Evolutionary conservation across 1,139 yeast genomes (phyloP).

Genomic region (Ashbya aceris): DNA sequence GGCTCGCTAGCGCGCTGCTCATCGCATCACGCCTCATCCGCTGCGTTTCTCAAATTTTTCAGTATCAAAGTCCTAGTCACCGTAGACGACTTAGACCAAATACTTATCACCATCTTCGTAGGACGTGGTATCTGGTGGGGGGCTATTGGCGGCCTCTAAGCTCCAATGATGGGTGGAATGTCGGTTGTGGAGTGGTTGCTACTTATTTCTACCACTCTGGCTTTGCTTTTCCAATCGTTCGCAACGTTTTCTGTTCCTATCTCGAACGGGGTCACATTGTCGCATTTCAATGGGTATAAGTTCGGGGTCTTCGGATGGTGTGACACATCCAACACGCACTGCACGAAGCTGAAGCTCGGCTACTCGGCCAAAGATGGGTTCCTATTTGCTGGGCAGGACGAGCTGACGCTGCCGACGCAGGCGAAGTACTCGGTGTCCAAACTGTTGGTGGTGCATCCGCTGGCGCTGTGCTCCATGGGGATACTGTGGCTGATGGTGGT

Average conservation of each 20-base stretch:
- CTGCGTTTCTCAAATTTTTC: too few relatives aligned
- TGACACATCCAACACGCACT: constrained; percentile 30
- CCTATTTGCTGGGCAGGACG: constrained; percentile 23
- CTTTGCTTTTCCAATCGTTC: constrained; percentile 18
- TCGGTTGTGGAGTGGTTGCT: background rate
- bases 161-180: too few relatives aligned
- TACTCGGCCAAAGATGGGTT: constrained; percentile 30
- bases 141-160: too few relatives aligned
- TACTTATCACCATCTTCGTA: too few relatives aligned
- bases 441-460: constrained; percentile 69
- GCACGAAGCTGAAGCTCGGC: constrained; percentile 42
- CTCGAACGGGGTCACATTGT: constrained; percentile 38
- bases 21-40: too few relatives aligned
- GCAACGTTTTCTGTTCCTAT: constrained; percentile 43
- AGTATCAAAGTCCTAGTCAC: too few relatives aligned
- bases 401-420: constrained; percentile 44
- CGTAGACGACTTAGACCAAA: too few relatives aligned
- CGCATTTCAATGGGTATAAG: constrained; percentile 40
- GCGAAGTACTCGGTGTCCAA: constrained; percentile 63
- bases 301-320: constrained; percentile 90
- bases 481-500: constrained; percentile 36
- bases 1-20: too few relatives aligned
- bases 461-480: constrained; percentile 58
- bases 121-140: too few relatives aligned
- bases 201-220: constrained; percentile 1